Conservation (phyloP, 768 basidiomycete species). For the Rhizopogon salebrosus region DNA sequence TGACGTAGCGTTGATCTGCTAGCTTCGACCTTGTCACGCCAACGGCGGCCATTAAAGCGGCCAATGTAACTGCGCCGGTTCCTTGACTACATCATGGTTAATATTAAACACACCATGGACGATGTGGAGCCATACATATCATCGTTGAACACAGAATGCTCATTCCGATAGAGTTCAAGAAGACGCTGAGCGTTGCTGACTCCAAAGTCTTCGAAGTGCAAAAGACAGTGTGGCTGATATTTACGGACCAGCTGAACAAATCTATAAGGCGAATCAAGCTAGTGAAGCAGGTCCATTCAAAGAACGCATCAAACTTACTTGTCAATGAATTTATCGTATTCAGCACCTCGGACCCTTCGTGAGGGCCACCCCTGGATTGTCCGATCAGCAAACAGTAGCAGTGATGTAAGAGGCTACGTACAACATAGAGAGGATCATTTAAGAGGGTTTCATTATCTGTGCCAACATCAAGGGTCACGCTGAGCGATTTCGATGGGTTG, state of each 20-base stretch:
- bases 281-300: not conserved
- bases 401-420: slow-evolving; percentile 27
- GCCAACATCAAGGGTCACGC: slow-evolving; percentile 70
- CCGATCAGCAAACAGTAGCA: not conserved
- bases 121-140: slow-evolving; percentile 54
- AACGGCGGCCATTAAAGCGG: slow-evolving; percentile 63
- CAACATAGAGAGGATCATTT: slow-evolving; percentile 62
- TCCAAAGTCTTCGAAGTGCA: slow-evolving; percentile 88
- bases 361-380: slow-evolving; percentile 63
- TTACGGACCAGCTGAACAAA: slow-evolving; percentile 77
- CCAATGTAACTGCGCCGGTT: slow-evolving; percentile 71
- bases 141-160: slow-evolving; percentile 79
- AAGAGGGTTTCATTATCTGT: slow-evolving; percentile 65
- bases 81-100: slow-evolving; percentile 47
- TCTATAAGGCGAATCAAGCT: slow-evolving; percentile 25
- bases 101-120: not conserved
- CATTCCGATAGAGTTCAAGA: slow-evolving; percentile 53
- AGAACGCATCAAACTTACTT: slow-evolving; percentile 36
- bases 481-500: slow-evolving; percentile 52
- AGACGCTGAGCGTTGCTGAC: slow-evolving; percentile 69
- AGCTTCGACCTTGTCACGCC: slow-evolving; percentile 61
- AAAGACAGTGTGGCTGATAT: slow-evolving; percentile 43
- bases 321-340: slow-evolving; percentile 77
- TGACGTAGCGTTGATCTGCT: slow-evolving; percentile 68
- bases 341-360: slow-evolving; percentile 61